These are phyloP conservation scores for Fomitopsis pulvina DNA, from an alignment of 768 basidiomycete genomes.

Conservation along the genomic window DNA sequence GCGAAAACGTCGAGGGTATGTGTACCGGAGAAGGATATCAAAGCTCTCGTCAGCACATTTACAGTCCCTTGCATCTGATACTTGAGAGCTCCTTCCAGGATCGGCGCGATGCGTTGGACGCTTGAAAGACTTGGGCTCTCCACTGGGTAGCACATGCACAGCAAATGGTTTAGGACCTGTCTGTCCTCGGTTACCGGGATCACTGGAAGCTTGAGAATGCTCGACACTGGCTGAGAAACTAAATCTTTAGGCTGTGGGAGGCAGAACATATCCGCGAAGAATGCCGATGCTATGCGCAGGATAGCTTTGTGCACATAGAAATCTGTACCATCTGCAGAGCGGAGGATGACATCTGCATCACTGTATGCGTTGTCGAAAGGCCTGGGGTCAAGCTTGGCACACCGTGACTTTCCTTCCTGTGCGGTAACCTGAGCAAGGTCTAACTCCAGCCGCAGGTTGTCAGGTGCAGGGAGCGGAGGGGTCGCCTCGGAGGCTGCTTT, in stretches of 20 bases:
- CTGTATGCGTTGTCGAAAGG: neutral
- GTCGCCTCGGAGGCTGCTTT: too few relatives aligned
- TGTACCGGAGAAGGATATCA: neutral
- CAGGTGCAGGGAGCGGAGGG: too few relatives aligned
- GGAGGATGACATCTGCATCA: slow-evolving; percentile 40
- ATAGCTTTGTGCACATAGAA: slow-evolving; percentile 51
- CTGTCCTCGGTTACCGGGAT: neutral
- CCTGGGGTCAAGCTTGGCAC: too few relatives aligned
- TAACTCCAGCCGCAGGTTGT: too few relatives aligned
- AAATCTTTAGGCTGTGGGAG: slow-evolving; percentile 33
- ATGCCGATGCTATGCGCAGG: slow-evolving; percentile 51
- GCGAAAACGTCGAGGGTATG: neutral
- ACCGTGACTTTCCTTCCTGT: too few relatives aligned
- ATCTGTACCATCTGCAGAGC: slow-evolving; percentile 41
- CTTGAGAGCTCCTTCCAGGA: neutral
- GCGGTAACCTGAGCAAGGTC: too few relatives aligned
- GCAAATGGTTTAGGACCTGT: neutral
- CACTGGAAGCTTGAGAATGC: neutral
- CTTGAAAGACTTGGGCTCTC: neutral
- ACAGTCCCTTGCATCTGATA: neutral
- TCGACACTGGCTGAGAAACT: neutral
- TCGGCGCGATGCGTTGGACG: neutral
- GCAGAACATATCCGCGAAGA: slow-evolving; percentile 52
- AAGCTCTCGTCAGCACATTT: neutral
- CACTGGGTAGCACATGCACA: neutral